phyloP scores from a whole-genome alignment of 768 basidiomycete species.

The Phaeolepiota aurea region DNA sequence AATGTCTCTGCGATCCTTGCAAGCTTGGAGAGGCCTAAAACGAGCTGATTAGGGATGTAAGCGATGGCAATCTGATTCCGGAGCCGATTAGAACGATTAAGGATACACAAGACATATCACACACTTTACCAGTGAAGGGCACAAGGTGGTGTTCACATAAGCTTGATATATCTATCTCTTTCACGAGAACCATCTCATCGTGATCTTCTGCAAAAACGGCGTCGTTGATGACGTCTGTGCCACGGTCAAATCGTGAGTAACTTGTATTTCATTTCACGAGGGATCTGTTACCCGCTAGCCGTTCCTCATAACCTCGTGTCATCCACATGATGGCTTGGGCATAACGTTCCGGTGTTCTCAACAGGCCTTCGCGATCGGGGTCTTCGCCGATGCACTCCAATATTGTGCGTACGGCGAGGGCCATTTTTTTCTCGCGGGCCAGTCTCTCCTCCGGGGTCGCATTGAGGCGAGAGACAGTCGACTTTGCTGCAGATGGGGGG shows the following conservation, averaged over 20 bases:
- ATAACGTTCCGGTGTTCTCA: constrained; percentile 90
- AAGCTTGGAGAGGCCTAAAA: constrained; percentile 92
- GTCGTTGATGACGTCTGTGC: constrained; percentile 94
- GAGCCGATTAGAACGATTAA: constrained; percentile 14
- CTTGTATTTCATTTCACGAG: constrained; percentile 2
- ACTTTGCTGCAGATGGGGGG: constrained; percentile 57
- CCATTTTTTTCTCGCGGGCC: constrained; percentile 68
- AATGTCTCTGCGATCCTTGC: constrained; percentile 97
- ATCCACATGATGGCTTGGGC: constrained; percentile 98
- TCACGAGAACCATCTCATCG: constrained; percentile 98
- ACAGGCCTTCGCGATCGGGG: constrained; percentile 88
- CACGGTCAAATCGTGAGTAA: not conserved
- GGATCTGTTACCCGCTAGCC: constrained; percentile 60
- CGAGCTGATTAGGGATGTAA: constrained; percentile 93
- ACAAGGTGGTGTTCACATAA: constrained; percentile 98
- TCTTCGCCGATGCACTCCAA: constrained; percentile 98
- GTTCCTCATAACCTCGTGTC: constrained; percentile 97
- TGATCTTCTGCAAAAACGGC: constrained; percentile 98
- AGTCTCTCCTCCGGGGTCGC: constrained; percentile 68
- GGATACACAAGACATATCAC: constrained; percentile 14
- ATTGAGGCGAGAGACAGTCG: constrained; percentile 76
- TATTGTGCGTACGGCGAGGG: constrained; percentile 80
- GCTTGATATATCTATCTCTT: constrained; percentile 95
- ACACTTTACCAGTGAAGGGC: constrained; percentile 93
- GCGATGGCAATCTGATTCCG: constrained; percentile 81